Conservation (phyloP, 177 flowering plant genomes). For the Vitis hybrid region DNA sequence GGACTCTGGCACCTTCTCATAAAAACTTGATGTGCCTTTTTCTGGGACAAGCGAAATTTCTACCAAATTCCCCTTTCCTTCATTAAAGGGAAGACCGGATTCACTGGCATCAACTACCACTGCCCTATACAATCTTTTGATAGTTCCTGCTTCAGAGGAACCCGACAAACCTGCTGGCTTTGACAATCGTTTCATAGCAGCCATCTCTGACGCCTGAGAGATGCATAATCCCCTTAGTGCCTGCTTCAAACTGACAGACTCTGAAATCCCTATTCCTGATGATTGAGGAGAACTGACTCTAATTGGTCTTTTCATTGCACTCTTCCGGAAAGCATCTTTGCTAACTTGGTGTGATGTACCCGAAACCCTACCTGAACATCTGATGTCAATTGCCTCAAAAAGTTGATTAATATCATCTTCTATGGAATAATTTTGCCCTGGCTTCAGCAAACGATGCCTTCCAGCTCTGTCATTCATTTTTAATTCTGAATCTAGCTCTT, state of each 20-base stretch:
- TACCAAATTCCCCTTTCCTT: constrained; percentile 48
- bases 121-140: constrained; percentile 57
- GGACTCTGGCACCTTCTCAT: constrained; percentile 26
- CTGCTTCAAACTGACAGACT: constrained; percentile 76
- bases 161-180: constrained; percentile 47
- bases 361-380: constrained; percentile 30
- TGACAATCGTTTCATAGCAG: constrained; percentile 66
- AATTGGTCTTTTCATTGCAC: constrained; percentile 69
- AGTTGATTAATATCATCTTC: constrained; percentile 83
- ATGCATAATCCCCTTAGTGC: constrained; percentile 87
- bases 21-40: constrained; percentile 22
- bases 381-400: constrained; percentile 60
- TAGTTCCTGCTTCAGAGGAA: constrained; percentile 57
- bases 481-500: constrained; percentile 32
- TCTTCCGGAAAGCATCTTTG: constrained; percentile 38
- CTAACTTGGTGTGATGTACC: constrained; percentile 25
- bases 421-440: constrained; percentile 40
- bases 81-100: constrained; percentile 34
- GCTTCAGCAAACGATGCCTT: constrained; percentile 21
- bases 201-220: constrained; percentile 94
- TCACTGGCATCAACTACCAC: constrained; percentile 55
- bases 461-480: constrained; percentile 21
- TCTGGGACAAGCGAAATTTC: constrained; percentile 72
- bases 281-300: constrained; percentile 51
- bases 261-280: constrained; percentile 74